These are phyloP conservation scores for Nicotiana obtusifolia DNA, from an alignment of 257 asterid species.

Conservation along the genomic window DNA sequence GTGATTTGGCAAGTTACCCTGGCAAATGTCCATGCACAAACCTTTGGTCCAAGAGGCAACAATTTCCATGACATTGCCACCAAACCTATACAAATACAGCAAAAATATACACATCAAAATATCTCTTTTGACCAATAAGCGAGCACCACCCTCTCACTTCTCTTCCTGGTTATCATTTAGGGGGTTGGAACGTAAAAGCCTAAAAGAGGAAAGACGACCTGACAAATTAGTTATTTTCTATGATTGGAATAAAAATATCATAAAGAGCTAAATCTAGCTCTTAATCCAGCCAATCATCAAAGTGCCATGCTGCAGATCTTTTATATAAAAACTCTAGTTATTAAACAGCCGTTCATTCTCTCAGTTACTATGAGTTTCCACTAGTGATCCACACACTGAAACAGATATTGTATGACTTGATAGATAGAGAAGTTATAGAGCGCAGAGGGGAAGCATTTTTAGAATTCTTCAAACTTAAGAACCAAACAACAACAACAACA, in stretches of 20 bases:
- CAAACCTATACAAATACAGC: conserved; percentile 57
- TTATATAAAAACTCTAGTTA: background rate
- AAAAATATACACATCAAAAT: background rate
- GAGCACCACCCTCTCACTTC: background rate
- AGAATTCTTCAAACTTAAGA: background rate
- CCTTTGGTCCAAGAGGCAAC: conserved; percentile 83
- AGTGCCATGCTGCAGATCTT: background rate
- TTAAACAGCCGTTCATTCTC: background rate
- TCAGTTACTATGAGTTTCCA: background rate
- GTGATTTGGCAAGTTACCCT: conserved; percentile 58
- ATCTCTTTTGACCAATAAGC: background rate
- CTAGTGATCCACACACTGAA: background rate
- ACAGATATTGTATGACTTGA: background rate
- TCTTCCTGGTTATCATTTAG: background rate
- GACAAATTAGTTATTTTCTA: background rate
- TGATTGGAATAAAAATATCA: background rate
- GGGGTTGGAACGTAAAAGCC: background rate
- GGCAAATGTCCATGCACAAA: conserved; percentile 67
- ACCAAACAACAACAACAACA: too few species aligned
- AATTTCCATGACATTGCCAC: conserved; percentile 88
- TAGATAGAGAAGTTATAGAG: background rate
- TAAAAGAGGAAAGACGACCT: background rate
- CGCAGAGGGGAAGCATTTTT: background rate
- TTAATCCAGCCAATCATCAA: background rate
- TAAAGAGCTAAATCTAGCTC: background rate